Evolutionary conservation across 305 asterid species (phyloP).

Genomic region (Ajuga reptans): DNA sequence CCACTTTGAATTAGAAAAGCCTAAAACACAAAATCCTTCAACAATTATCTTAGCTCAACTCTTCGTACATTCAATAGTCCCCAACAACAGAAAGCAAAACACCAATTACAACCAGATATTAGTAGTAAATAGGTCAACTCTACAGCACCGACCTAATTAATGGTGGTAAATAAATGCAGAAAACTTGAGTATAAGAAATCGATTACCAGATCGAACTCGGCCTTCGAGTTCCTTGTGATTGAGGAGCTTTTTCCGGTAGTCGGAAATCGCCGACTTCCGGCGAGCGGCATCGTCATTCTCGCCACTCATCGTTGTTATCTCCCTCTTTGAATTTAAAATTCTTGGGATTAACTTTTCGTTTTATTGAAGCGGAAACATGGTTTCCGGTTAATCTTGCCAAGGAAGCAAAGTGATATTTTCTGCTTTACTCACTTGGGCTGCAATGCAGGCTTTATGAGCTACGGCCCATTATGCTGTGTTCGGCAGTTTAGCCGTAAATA

Average conservation of each 20-base stretch:
- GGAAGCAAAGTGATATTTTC: slow-evolving; percentile 18
- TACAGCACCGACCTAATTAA: neutral
- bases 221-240: slow-evolving; percentile 56
- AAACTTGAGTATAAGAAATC: slow-evolving; percentile 29
- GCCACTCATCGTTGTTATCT: slow-evolving; percentile 24
- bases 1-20: slow-evolving; percentile 8
- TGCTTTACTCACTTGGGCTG: slow-evolving; percentile 9
- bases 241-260: slow-evolving; percentile 42
- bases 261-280: slow-evolving; percentile 35
- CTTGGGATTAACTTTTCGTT: neutral
- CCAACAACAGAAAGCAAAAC: neutral
- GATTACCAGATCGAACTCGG: slow-evolving; percentile 60
- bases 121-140: neutral
- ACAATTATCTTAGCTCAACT: neutral
- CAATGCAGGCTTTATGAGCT: neutral
- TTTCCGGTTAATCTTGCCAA: slow-evolving; percentile 4
- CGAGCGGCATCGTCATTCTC: slow-evolving; percentile 42
- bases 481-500: no score
- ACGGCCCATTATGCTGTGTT: slow-evolving; percentile 2
- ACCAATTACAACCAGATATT: neutral
- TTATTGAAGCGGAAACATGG: neutral
- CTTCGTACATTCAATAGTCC: neutral
- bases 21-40: neutral
- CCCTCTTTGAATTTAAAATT: neutral
- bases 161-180: neutral